Evolutionary conservation across 192 early-diverging fungal genomes (phyloP), one percentile per base, ranked within the genome.

Genomic region (Fimicolochytrium jonesii): DNA sequence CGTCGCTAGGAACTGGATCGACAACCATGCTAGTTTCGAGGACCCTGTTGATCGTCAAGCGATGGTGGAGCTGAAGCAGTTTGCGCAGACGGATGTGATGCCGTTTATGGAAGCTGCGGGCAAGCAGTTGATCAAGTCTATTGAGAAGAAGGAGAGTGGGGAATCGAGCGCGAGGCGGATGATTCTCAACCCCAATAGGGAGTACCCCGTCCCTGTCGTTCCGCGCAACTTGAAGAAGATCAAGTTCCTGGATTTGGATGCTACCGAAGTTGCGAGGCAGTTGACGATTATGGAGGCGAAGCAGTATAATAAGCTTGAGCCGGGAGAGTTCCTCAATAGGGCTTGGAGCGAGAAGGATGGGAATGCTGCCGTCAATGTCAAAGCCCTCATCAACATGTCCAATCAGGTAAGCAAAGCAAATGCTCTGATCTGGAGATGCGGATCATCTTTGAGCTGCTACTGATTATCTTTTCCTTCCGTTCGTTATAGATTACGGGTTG

Each of bases 1-100:
- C 66, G 79, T 95, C 33, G 79, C 98, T 66, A 99, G 95, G 74
- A 86, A 77, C n/a, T 99, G 96, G 96, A 72, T 98, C 6, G 96
- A 99, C 75, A 84, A 78, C 59, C 90, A 97, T 68, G 91, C 88
- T 64, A 73, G 84, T 32, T 91, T 93, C 57, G 85, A 86, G 66
- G 86, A 89, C 54, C 77, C 79, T 5, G 82, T 85, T 43, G 92
- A 94, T 62, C 74, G 78, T 0, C 11, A 36, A 17, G 72, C 71
- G 4, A 70, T 99, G 30, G 79, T 81, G 45, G 72, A 73, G 59
- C 81, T 97, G 45, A 78, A 82, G 31, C 73, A 84, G 26, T 93
- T 98, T 73, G 87, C 86, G 18, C 79, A 79, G 29, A 84, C 76
- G 18, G 73, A 72, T 17, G 90, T 94, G 81, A 39, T 34, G 23